phyloP scores from a whole-genome alignment of 257 asterid genomes.

The Solanum infundibuliforme region DNA sequence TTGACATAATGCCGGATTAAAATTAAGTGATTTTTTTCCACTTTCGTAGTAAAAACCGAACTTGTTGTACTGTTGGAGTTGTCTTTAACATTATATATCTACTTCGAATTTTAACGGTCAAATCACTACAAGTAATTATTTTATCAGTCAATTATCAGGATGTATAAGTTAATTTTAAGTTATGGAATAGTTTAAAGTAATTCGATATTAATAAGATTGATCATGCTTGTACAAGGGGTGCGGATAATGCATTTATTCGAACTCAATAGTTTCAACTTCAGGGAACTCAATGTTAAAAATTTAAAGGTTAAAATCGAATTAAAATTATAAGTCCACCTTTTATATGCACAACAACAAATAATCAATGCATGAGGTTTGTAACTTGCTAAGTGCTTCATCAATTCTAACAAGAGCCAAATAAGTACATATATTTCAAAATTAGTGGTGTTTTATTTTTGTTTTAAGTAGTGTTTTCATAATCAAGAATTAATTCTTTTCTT shows the following conservation, averaged over 20 bases:
- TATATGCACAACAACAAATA: background rate
- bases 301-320: background rate
- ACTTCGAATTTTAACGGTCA: background rate
- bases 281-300: background rate
- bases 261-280: background rate
- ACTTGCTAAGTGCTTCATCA: background rate
- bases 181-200: background rate
- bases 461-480: background rate
- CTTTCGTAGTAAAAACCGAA: background rate
- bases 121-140: background rate
- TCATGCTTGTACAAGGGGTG: background rate
- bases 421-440: too few relatives aligned
- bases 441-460: background rate
- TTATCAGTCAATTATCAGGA: background rate
- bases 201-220: background rate
- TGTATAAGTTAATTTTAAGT: background rate
- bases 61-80: background rate
- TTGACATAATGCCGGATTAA: background rate
- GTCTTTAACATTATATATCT: background rate
- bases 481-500: background rate
- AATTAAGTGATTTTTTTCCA: background rate
- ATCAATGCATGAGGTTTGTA: background rate
- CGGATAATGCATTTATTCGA: background rate
- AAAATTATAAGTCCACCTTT: background rate
- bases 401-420: background rate